These are phyloP conservation scores for Trichosporon faecale DNA, from an alignment of 1,284 basidiomycete species.

Conservation along the genomic window DNA sequence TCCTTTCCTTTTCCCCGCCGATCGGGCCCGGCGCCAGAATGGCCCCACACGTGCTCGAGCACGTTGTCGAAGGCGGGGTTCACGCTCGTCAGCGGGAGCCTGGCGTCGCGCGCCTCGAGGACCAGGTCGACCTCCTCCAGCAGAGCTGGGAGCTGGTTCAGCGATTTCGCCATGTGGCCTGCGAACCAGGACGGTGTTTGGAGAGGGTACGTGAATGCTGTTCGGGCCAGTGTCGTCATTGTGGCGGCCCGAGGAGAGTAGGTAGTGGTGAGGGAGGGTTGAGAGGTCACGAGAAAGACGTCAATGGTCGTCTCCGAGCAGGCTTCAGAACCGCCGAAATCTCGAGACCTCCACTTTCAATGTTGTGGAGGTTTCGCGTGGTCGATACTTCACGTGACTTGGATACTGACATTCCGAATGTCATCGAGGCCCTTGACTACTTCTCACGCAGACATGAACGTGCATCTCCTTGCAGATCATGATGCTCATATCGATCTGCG, in stretches of 20 bases:
- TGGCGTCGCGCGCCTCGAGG: conserved; percentile 88
- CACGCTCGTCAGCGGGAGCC: conserved; percentile 88
- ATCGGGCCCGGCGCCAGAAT: conserved; percentile 37
- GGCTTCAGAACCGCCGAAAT: not conserved
- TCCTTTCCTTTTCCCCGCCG: conserved; percentile 55
- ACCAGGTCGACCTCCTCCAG: conserved; percentile 83
- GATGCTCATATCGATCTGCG: too few relatives aligned
- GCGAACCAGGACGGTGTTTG: conserved; percentile 88
- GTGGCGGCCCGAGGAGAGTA: not conserved
- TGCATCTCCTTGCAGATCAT: too few relatives aligned
- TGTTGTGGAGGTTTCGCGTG: conserved; percentile 5
- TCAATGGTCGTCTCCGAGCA: not conserved
- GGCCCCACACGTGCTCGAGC: conserved; percentile 43
- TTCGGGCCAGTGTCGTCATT: not conserved
- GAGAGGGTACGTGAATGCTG: conserved; percentile 52
- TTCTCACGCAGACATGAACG: not conserved
- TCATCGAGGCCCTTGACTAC: not conserved
- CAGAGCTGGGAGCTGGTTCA: conserved; percentile 69
- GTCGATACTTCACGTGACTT: not conserved
- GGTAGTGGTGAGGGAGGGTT: not conserved
- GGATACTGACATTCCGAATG: not conserved
- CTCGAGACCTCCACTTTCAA: conserved; percentile 6
- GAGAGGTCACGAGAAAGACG: not conserved
- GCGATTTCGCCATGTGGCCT: conserved; percentile 92
- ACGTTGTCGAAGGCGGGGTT: conserved; percentile 79